phyloP scores from a whole-genome alignment of 2,329 filamentous ascomycete genomes.

The Aquanectria penicillioides region DNA sequence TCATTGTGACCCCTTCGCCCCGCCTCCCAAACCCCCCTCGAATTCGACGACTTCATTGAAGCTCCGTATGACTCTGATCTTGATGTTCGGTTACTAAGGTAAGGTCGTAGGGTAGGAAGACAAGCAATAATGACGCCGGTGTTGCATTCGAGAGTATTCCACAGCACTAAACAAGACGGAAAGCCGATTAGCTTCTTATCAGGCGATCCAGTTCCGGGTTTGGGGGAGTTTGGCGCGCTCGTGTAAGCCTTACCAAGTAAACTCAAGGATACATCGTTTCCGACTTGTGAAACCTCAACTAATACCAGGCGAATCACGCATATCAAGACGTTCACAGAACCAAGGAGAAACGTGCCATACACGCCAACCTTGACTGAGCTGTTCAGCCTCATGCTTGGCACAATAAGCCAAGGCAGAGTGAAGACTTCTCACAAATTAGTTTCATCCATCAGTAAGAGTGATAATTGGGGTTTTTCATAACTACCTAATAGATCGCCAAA shows the following conservation, averaged over 20 bases:
- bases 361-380: not conserved
- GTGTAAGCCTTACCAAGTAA: conserved; percentile 22
- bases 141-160: no score
- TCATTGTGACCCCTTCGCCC: no score
- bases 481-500: not conserved
- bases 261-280: conserved; percentile 22
- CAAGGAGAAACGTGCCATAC: conserved; percentile 30
- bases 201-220: no score
- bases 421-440: not conserved
- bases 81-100: no score
- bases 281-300: conserved; percentile 16
- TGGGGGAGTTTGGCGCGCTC: no score
- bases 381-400: not conserved
- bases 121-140: no score
- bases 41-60: no score
- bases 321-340: conserved; percentile 31
- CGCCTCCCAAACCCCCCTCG: no score
- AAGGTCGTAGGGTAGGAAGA: no score
- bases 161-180: no score
- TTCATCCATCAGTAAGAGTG: not conserved
- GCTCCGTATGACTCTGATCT: no score
- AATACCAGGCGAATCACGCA: conserved; percentile 31
- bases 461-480: not conserved
- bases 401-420: conserved; percentile 11
- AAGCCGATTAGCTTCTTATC: no score